phyloP scores from a whole-genome alignment of 2,329 filamentous ascomycete species.

The Ampelomyces quisqualis region DNA sequence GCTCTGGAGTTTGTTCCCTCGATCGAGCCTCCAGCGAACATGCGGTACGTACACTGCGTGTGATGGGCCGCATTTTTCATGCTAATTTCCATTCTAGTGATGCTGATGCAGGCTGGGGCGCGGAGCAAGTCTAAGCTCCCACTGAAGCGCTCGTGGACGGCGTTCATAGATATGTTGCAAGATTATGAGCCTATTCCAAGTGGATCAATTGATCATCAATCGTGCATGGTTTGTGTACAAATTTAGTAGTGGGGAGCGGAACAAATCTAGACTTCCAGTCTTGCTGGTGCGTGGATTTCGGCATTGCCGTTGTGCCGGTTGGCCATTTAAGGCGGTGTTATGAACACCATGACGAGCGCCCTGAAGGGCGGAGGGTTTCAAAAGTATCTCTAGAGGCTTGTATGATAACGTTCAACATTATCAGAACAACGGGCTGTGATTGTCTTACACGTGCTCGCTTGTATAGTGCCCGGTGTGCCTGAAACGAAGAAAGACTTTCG shows the following conservation, averaged over 20 bases:
- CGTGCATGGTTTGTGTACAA: conserved; percentile 15
- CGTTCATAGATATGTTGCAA: conserved; percentile 32
- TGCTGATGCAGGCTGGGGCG: conserved; percentile 55
- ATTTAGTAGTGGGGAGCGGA: conserved; percentile 10
- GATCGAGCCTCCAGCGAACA: conserved; percentile 56
- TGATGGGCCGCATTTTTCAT: neutral
- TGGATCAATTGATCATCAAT: conserved; percentile 6
- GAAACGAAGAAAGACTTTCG: conserved; percentile 12
- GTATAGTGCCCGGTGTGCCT: conserved; percentile 27
- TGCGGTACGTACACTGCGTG: conserved; percentile 46
- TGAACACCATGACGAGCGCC: neutral
- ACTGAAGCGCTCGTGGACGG: conserved; percentile 20
- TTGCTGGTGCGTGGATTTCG: too few species aligned
- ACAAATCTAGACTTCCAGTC: too few species aligned
- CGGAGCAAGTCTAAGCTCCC: conserved; percentile 52
- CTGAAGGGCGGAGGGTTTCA: neutral
- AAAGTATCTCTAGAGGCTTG: conserved; percentile 4
- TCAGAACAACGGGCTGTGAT: conserved; percentile 5
- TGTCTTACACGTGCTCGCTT: conserved; percentile 21
- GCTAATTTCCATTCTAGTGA: conserved; percentile 41
- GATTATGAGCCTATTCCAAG: conserved; percentile 11
- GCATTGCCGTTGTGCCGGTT: too few species aligned
- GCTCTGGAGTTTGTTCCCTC: conserved; percentile 54
- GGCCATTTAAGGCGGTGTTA: neutral
- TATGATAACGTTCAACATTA: conserved; percentile 14